Base-by-base conservation (phyloP, 805 yeast species). In the Soucietia sequanensis region DNA sequence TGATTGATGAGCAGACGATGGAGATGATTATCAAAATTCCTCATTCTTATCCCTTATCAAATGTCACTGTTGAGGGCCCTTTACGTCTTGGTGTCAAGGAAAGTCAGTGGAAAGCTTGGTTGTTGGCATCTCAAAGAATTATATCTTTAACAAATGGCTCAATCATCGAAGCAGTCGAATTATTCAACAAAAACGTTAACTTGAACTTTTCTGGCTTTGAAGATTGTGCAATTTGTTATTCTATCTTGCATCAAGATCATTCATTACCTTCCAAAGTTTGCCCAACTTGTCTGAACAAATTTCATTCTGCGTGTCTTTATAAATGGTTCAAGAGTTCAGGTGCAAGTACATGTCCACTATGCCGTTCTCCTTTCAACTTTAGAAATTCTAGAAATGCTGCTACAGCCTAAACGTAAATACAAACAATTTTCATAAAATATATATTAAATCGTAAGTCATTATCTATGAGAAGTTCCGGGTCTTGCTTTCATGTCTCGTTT, bases 291-390 rank as follows among this genome's bases (percentile, higher is more conserved):
- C 79, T 79, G 52, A 91, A 93, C 69, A 87, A 84, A 56, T 93
- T 90, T 70, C 99, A 93, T 59, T 81, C 96, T 6, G 96, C 93
- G 3, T 93, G 99, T 70, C 68, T 93, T 27, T 90, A 88, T 70
- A 86, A 90, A 57, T 93, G 99, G 99, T 93, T 93, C 65, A 86
- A 87, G 66, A 89, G 95, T 47, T 85, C 95, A 10, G 95, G 93
- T 26, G 76, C 86, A 36, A 85, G 87, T 46, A 84, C 96, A 2
- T 93, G 99, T 66, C 99, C 99, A 25, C 68, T 93, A 53, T 93
- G 99, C 65, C 82, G 99, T 52, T 62, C 80, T 12, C 59, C 77
- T 1, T 80, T 81, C 50, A 72, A 70, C 43, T 76, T 76, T 48
- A 63, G 63, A 41, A 39, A 41, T 5, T 35, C 35, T 17, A 37